These are phyloP conservation scores for Medicago arabica DNA, from an alignment of 306 rosid species.

Conservation along the genomic window DNA sequence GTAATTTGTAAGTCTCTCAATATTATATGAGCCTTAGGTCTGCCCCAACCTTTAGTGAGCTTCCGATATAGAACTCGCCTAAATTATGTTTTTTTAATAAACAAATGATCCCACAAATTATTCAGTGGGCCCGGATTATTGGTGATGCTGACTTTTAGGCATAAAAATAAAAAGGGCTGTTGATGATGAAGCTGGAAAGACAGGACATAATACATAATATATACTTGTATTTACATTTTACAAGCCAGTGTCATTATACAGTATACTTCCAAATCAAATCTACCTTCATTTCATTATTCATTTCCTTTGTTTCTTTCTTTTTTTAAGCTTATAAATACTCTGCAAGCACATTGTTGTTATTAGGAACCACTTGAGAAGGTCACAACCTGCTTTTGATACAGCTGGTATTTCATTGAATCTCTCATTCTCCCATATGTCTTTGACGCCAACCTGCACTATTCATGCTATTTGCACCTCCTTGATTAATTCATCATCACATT, in stretches of 20 bases:
- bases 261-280: slow-evolving; percentile 58
- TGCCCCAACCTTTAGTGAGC: no score
- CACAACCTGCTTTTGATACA: slow-evolving; percentile 20
- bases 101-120: no score
- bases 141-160: slow-evolving; percentile 45
- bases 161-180: slow-evolving; percentile 22
- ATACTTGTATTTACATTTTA: slow-evolving; percentile 32
- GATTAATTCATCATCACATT: slow-evolving; percentile 24
- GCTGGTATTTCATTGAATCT: slow-evolving; percentile 51
- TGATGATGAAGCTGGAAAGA: slow-evolving; percentile 46
- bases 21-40: no score
- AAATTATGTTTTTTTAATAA: no score
- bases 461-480: slow-evolving; percentile 1
- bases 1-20: no score
- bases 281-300: slow-evolving; percentile 30
- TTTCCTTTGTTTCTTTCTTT: background rate
- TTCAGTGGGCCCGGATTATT: slow-evolving; percentile 45
- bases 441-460: slow-evolving; percentile 41
- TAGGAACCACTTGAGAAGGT: slow-evolving; percentile 45
- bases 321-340: slow-evolving; percentile 51
- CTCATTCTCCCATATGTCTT: slow-evolving; percentile 35
- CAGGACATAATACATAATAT: slow-evolving; percentile 20
- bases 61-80: no score
- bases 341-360: slow-evolving; percentile 37
- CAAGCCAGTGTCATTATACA: slow-evolving; percentile 42